Conservation (phyloP, 208 protist genomes). For the Leishmania tropica region DNA sequence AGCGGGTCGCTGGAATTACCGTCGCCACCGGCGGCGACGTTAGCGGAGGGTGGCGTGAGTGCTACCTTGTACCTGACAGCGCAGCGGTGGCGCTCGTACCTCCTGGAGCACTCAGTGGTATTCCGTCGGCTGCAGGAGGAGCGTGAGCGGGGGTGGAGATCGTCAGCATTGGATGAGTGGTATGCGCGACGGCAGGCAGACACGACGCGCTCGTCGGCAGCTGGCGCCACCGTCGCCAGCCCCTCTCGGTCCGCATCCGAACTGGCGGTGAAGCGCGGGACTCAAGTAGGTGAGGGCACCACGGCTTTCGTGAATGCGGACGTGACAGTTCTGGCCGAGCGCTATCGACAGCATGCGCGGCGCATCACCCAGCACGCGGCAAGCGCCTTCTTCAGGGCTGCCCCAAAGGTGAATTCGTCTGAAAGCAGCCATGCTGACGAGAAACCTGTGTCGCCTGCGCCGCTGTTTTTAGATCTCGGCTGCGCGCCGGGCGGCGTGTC, state of each 20-base stretch:
- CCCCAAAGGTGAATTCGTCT: neutral
- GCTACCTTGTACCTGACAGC: conserved; percentile 8
- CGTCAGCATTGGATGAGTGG: conserved; percentile 64
- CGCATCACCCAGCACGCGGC: conserved; percentile 36
- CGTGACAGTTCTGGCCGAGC: conserved; percentile 43
- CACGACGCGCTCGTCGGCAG: neutral
- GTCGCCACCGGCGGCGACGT: neutral
- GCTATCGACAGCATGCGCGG: conserved; percentile 62
- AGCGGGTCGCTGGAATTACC: neutral
- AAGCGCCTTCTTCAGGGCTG: conserved; percentile 15
- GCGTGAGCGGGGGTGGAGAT: conserved; percentile 60
- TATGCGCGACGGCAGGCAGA: conserved; percentile 37
- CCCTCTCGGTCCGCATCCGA: neutral
- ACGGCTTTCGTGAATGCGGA: conserved; percentile 56
- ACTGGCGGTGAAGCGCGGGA: neutral
- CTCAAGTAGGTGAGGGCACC: neutral
- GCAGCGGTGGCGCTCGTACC: conserved; percentile 45
- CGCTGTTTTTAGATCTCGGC: conserved; percentile 75
- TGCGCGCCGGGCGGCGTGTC: conserved; percentile 76
- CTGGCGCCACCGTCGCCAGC: neutral
- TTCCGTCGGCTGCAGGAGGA: conserved; percentile 58
- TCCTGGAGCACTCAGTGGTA: conserved; percentile 30
- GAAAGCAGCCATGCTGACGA: neutral
- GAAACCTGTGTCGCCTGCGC: neutral
- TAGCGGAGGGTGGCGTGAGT: neutral